Conservation (phyloP, 257 asterid genomes). For the Phtheirospermum japonicum region DNA sequence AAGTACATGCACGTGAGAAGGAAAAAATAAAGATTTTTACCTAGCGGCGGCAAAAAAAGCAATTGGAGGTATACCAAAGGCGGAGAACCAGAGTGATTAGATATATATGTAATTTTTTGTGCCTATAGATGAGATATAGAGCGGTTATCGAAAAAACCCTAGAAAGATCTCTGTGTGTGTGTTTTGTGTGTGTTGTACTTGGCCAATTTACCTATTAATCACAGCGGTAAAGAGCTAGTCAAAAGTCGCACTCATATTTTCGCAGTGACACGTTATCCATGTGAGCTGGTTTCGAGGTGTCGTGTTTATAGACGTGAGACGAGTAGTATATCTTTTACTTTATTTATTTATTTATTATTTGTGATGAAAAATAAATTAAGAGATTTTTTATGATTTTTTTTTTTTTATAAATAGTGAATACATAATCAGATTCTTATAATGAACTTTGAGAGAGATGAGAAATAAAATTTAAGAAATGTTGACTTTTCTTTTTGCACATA, state of each 20-base stretch:
- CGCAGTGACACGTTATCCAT: constrained; percentile 21
- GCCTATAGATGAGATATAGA: background rate
- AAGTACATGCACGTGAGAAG: background rate
- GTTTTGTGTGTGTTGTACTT: background rate
- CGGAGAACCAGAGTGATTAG: background rate
- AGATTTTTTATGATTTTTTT: too few species aligned
- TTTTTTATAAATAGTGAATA: too few species aligned
- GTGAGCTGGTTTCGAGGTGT: constrained; percentile 13
- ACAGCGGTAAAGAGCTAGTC: background rate
- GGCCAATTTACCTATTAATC: background rate
- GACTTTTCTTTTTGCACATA: too few species aligned
- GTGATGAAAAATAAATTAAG: too few species aligned
- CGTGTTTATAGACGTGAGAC: background rate
- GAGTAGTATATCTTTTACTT: too few species aligned
- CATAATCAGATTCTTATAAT: too few species aligned
- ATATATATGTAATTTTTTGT: background rate
- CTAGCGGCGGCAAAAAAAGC: background rate
- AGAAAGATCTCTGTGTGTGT: background rate
- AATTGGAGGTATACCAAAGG: background rate
- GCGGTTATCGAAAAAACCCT: background rate
- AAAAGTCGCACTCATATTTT: background rate
- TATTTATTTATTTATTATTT: too few species aligned
- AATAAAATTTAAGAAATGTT: too few species aligned
- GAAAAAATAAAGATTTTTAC: background rate
- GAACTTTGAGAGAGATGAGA: background rate